phyloP scores from a whole-genome alignment of 257 asterid genomes.

The Ligustrum vulgare region DNA sequence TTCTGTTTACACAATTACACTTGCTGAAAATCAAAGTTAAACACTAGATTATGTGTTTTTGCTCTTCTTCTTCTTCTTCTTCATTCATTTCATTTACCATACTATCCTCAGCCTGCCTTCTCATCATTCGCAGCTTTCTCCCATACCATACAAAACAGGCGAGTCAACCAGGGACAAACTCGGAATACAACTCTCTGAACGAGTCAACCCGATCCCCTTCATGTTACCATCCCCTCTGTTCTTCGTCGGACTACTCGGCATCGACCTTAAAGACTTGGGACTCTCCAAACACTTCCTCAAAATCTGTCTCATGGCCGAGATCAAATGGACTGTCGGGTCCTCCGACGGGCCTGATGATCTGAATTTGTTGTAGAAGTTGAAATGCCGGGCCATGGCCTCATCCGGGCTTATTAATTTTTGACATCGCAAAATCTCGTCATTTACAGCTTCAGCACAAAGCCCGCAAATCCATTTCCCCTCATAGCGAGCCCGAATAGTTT shows the following conservation, averaged over 20 bases:
- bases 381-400: constrained; percentile 63
- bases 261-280: constrained; percentile 56
- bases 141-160: constrained; percentile 34
- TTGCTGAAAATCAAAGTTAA: constrained; percentile 20
- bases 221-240: constrained; percentile 22
- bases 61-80: constrained; percentile 5
- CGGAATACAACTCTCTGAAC: constrained; percentile 75
- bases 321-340: constrained; percentile 53
- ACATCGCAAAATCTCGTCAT: constrained; percentile 62
- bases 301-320: constrained; percentile 60
- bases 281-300: constrained; percentile 50
- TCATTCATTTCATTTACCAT: constrained; percentile 17
- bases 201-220: constrained; percentile 34
- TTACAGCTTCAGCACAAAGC: constrained; percentile 90
- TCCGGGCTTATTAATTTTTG: constrained; percentile 64
- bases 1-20: constrained; percentile 33
- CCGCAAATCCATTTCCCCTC: constrained; percentile 99
- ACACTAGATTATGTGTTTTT: constrained; percentile 11
- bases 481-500: constrained; percentile 57
- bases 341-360: constrained; percentile 54
- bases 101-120: constrained; percentile 1
- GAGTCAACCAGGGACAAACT: constrained; percentile 50
- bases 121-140: constrained; percentile 12
- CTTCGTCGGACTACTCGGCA: constrained; percentile 71
- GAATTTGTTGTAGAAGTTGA: constrained; percentile 61